phyloP scores from a whole-genome alignment of 345 rosid genomes.

The Sonneratia caseolaris region DNA sequence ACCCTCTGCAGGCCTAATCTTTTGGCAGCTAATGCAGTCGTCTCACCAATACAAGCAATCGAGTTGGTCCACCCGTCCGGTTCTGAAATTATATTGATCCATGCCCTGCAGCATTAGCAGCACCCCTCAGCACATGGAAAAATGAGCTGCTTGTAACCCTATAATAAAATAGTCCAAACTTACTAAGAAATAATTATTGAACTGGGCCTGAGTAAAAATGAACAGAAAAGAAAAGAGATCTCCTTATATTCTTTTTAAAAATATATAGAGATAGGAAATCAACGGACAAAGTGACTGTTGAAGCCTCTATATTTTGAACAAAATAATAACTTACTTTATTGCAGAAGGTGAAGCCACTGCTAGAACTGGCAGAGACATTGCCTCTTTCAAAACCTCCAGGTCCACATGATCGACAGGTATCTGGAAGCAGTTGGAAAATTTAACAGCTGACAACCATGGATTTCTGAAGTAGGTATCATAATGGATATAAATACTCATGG shows the following conservation, averaged over 20 bases:
- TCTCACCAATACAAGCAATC: conserved; percentile 91
- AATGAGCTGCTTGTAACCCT: neutral
- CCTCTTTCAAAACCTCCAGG: conserved; percentile 41
- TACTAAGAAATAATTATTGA: neutral
- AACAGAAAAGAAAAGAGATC: neutral
- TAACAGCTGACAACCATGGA: neutral
- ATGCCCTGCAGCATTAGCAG: conserved; percentile 45
- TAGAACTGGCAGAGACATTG: conserved; percentile 61
- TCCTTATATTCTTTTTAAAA: neutral
- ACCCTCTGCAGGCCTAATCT: conserved; percentile 59
- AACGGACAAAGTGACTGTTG: neutral
- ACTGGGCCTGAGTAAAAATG: neutral
- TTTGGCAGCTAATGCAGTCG: conserved; percentile 83
- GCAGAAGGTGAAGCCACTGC: conserved; percentile 97
- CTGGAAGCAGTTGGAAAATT: conserved; percentile 27
- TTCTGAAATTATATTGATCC: conserved; percentile 59
- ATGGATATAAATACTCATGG: neutral
- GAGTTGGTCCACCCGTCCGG: conserved; percentile 45
- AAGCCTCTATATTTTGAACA: too few species aligned
- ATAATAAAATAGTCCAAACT: neutral
- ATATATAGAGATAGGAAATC: neutral
- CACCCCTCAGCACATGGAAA: conserved; percentile 4
- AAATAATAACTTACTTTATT: conserved; percentile 31
- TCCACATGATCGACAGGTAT: conserved; percentile 67
- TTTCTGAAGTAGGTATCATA: neutral